Percentiles rank a stretch among this genome's conserved stretches.
phyloP scores from a whole-genome alignment of 768 basidiomycete species.

The Mycena maculata region DNA sequence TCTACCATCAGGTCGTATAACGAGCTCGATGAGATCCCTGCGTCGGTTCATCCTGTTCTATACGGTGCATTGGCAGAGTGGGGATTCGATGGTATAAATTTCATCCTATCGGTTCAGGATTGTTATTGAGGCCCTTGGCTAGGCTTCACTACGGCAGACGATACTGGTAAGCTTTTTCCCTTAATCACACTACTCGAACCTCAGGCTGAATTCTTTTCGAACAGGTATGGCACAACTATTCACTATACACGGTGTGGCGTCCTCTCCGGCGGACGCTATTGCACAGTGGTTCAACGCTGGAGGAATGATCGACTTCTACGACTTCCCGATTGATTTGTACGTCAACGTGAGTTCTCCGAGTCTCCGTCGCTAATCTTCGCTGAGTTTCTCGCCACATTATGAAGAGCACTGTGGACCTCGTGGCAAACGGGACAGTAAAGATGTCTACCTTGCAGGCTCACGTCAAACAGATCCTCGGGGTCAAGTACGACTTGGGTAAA shows the following conservation, averaged over 20 bases:
- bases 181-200: neutral
- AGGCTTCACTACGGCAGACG: conserved; percentile 37
- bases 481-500: conserved; percentile 41
- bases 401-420: conserved; percentile 34
- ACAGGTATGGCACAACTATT: conserved; percentile 34
- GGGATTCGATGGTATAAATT: conserved; percentile 38
- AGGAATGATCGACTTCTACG: conserved; percentile 41
- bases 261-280: conserved; percentile 39
- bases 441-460: conserved; percentile 35
- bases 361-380: neutral
- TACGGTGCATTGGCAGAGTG: conserved; percentile 40
- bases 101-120: neutral
- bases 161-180: conserved; percentile 35
- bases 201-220: neutral
- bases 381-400: neutral
- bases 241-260: conserved; percentile 33
- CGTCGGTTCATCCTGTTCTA: conserved; percentile 38
- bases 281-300: conserved; percentile 43
- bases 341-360: conserved; percentile 35
- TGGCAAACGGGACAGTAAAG: conserved; percentile 34
- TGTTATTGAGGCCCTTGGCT: neutral
- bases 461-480: conserved; percentile 34
- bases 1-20: conserved; percentile 36
- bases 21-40: conserved; percentile 42
- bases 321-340: conserved; percentile 34